Conservation (phyloP, 2,329 filamentous ascomycete species). For the Colletotrichum simmondsii region DNA sequence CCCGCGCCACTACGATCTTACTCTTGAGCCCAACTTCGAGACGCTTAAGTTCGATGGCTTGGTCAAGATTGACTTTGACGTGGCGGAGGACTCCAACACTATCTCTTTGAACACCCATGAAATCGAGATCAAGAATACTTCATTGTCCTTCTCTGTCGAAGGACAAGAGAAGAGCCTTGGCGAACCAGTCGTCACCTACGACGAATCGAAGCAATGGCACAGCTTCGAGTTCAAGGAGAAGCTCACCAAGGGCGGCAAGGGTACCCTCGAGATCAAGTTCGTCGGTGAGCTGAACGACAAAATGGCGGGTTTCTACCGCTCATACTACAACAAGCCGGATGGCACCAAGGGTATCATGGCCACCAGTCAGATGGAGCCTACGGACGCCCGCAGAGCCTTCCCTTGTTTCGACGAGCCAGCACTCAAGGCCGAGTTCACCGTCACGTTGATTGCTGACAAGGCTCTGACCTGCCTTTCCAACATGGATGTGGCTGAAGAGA, state of each 20-base stretch:
- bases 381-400: slow-evolving; percentile 91
- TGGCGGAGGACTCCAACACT: slow-evolving; percentile 84
- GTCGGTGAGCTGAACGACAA: slow-evolving; percentile 87
- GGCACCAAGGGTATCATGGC: slow-evolving; percentile 86
- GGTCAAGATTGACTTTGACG: slow-evolving; percentile 87
- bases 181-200: slow-evolving; percentile 72
- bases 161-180: slow-evolving; percentile 62
- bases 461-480: slow-evolving; percentile 93
- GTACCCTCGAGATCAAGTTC: slow-evolving; percentile 71
- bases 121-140: slow-evolving; percentile 80
- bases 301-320: slow-evolving; percentile 98
- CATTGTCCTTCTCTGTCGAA: slow-evolving; percentile 32
- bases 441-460: slow-evolving; percentile 92
- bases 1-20: slow-evolving; percentile 91
- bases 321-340: slow-evolving; percentile 86
- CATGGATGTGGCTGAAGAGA: slow-evolving; percentile 90
- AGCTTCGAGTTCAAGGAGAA: slow-evolving; percentile 82
- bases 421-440: slow-evolving; percentile 91
- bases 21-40: slow-evolving; percentile 89
- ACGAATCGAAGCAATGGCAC: slow-evolving; percentile 83
- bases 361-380: slow-evolving; percentile 96
- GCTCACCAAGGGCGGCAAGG: slow-evolving; percentile 80
- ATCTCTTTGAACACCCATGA: slow-evolving; percentile 91
- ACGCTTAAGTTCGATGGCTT: slow-evolving; percentile 88
- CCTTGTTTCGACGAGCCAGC: slow-evolving; percentile 97